phyloP scores from a whole-genome alignment of 345 rosid species.

The Lepidium aucheri region DNA sequence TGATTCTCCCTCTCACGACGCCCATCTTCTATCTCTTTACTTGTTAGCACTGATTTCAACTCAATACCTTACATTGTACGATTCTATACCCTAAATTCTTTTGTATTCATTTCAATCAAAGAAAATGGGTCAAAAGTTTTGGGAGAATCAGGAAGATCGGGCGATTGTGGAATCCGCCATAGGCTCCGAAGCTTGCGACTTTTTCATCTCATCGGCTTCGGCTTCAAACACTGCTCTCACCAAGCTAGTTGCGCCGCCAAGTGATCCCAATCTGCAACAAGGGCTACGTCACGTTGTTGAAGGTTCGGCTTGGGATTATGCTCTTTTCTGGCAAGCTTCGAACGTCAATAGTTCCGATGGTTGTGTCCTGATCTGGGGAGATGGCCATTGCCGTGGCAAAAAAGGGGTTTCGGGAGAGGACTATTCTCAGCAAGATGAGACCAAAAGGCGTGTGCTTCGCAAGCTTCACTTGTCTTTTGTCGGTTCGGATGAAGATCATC shows the following conservation, averaged over 20 bases:
- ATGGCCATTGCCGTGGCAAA: conserved; percentile 51
- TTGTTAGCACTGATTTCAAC: conserved; percentile 2
- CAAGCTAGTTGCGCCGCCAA: conserved; percentile 40
- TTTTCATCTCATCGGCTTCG: conserved; percentile 46
- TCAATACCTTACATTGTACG: background rate
- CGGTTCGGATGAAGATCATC: conserved; percentile 35
- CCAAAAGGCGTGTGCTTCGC: conserved; percentile 56
- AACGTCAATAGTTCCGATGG: conserved; percentile 60
- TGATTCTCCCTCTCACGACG: background rate
- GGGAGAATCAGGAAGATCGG: conserved; percentile 58
- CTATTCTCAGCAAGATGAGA: conserved; percentile 42
- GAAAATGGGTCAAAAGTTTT: conserved; percentile 64
- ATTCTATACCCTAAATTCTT: background rate
- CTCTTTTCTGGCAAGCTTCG: conserved; percentile 59
- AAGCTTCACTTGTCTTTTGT: conserved; percentile 57
- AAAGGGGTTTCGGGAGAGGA: conserved; percentile 31
- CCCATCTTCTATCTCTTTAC: background rate
- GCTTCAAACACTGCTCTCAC: conserved; percentile 25
- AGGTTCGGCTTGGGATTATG: conserved; percentile 73
- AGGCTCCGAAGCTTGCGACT: conserved; percentile 70
- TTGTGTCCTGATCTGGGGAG: conserved; percentile 70
- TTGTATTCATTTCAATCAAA: background rate
- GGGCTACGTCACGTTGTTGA: conserved; percentile 55
- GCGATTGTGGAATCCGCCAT: conserved; percentile 66
- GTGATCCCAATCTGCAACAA: conserved; percentile 53